A percentile compares a stretch with the other conserved stretches of the same genome.
Conservation (phyloP, 2,329 filamentous ascomycete species). For the Aspergillus sp. region DNA sequence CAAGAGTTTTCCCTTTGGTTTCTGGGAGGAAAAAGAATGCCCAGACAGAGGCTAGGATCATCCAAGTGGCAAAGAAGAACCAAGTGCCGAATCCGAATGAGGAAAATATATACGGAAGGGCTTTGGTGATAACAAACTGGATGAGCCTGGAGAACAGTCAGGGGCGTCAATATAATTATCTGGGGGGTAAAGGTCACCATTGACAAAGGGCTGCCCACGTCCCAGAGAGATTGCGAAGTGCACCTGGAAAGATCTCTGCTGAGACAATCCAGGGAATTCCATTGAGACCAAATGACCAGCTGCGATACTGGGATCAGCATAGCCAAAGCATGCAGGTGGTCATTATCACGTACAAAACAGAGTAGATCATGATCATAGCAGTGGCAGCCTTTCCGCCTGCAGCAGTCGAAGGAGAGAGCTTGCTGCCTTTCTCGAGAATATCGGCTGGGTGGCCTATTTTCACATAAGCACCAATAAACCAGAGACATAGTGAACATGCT, state of each 20-base stretch:
- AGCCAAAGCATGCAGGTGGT: too few species aligned
- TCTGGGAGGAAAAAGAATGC: slow-evolving; percentile 33
- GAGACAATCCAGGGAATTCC: slow-evolving; percentile 46
- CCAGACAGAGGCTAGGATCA: slow-evolving; percentile 37
- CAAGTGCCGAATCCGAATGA: slow-evolving; percentile 37
- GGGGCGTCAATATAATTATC: background rate
- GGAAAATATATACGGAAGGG: slow-evolving; percentile 41
- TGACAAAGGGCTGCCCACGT: slow-evolving; percentile 25
- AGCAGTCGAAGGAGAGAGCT: slow-evolving; percentile 14
- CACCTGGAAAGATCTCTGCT: slow-evolving; percentile 43
- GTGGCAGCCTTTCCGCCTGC: slow-evolving; percentile 18
- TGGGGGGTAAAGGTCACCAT: slow-evolving; percentile 4
- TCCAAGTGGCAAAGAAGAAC: slow-evolving; percentile 38
- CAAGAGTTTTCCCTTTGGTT: slow-evolving; percentile 18
- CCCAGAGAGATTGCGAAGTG: slow-evolving; percentile 38
- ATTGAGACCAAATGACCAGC: slow-evolving; percentile 41
- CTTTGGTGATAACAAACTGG: slow-evolving; percentile 39
- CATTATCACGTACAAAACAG: slow-evolving; percentile 8
- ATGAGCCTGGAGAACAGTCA: slow-evolving; percentile 1
- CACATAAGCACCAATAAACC: slow-evolving; percentile 20
- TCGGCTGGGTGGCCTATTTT: slow-evolving; percentile 17
- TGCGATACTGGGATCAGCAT: background rate
- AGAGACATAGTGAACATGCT: slow-evolving; percentile 17
- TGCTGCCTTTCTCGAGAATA: slow-evolving; percentile 7
- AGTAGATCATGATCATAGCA: slow-evolving; percentile 24